Percentiles rank a stretch among this genome's conserved stretches.
These are phyloP conservation scores for Sporothrix variecibatus DNA, from an alignment of 2,329 filamentous ascomycete species.

Conservation along the genomic window DNA sequence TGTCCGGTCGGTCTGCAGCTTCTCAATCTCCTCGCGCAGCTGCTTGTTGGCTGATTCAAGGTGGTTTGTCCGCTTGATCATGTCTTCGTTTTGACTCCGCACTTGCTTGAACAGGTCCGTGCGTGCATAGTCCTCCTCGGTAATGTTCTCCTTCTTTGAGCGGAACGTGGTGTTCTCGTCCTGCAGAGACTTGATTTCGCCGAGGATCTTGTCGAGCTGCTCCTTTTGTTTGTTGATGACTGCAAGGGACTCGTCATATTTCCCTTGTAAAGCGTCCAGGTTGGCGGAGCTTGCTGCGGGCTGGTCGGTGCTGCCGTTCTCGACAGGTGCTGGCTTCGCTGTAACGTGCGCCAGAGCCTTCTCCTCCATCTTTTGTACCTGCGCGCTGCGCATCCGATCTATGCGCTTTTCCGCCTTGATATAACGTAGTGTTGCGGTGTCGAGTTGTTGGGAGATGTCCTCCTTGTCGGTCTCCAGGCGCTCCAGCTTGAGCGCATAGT, in stretches of 20 bases:
- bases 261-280: conserved; percentile 69
- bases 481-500: conserved; percentile 74
- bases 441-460: conserved; percentile 80
- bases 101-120: conserved; percentile 93
- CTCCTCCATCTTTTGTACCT: conserved; percentile 89
- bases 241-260: conserved; percentile 76
- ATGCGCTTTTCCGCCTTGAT: conserved; percentile 95
- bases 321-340: conserved; percentile 46
- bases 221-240: conserved; percentile 81
- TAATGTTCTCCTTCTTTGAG: conserved; percentile 67
- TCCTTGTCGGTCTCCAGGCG: conserved; percentile 77
- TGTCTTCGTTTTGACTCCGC: conserved; percentile 86
- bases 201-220: conserved; percentile 76
- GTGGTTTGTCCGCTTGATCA: conserved; percentile 88
- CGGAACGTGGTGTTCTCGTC: conserved; percentile 79
- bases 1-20: conserved; percentile 80
- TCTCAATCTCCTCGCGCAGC: conserved; percentile 81
- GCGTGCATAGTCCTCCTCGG: conserved; percentile 90
- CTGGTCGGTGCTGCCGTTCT: conserved; percentile 52
- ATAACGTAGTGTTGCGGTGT: conserved; percentile 85
- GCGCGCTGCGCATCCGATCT: conserved; percentile 82
- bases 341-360: conserved; percentile 75
- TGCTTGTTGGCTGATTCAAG: conserved; percentile 86
- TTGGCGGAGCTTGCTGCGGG: conserved; percentile 55
- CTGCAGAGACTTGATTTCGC: conserved; percentile 72